Conservation (phyloP, 306 rosid species). For the Trifolium subterraneum region DNA sequence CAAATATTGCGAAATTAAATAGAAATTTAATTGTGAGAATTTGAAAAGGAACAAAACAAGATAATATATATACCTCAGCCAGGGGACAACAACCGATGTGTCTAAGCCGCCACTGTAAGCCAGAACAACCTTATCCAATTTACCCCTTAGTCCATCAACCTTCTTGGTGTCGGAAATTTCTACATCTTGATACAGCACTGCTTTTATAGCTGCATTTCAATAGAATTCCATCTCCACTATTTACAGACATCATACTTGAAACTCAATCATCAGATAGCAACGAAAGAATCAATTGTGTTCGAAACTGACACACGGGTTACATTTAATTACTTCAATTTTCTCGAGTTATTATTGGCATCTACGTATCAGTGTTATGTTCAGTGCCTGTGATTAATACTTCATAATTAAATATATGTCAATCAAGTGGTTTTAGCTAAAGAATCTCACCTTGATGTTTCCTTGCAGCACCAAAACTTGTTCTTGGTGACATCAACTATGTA, state of each 20-base stretch:
- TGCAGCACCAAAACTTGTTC: constrained; percentile 44
- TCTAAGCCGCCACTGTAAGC: constrained; percentile 93
- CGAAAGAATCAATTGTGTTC: not conserved
- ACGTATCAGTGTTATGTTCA: not conserved
- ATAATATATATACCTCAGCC: constrained; percentile 64
- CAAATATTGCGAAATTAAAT: not conserved
- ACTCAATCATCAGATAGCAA: not conserved
- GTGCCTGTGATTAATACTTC: not conserved
- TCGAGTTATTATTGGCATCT: not conserved
- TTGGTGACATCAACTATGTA: constrained; percentile 52
- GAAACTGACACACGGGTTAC: not conserved
- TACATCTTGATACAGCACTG: constrained; percentile 46
- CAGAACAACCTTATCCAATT: constrained; percentile 78
- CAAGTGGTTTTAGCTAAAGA: constrained; percentile 3
- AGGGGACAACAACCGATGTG: constrained; percentile 91
- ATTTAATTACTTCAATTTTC: not conserved
- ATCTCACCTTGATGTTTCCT: constrained; percentile 53
- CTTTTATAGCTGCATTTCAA: constrained; percentile 56
- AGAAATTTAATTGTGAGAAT: not conserved
- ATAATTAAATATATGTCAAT: not conserved
- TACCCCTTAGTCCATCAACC: constrained; percentile 64
- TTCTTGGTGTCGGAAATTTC: constrained; percentile 47
- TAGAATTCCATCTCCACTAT: constrained; percentile 9
- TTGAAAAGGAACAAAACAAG: not conserved
- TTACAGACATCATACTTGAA: constrained; percentile 4